Conservation (phyloP, 1,284 basidiomycete species). For the Sphaerobolus stellatus region DNA sequence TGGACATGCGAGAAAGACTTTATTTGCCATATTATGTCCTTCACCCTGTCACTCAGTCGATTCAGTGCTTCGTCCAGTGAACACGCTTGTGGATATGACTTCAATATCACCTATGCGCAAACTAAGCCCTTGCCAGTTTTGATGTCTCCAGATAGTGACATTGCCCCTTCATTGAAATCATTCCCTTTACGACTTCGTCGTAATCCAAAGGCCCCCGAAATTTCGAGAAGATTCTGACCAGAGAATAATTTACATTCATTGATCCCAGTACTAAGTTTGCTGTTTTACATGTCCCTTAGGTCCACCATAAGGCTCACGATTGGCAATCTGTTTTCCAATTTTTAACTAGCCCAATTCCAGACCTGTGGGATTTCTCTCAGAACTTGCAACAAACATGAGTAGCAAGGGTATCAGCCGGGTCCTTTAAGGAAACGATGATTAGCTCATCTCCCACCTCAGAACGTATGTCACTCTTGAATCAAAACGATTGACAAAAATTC, state of each 20-base stretch:
- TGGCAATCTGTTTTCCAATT: background rate
- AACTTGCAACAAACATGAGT: conserved; percentile 61
- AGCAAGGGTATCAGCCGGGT: conserved; percentile 49
- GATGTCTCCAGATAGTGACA: too few species aligned
- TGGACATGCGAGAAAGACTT: too few species aligned
- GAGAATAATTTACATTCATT: background rate
- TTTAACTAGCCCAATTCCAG: too few species aligned
- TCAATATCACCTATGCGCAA: conserved; percentile 21
- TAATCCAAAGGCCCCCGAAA: too few species aligned
- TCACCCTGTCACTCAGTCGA: too few species aligned
- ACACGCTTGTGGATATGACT: conserved; percentile 17
- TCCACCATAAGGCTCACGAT: background rate
- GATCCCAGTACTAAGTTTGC: background rate
- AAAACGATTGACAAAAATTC: background rate
- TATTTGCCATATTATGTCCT: too few species aligned
- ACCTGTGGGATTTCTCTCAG: conserved; percentile 62
- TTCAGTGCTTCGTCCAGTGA: conserved; percentile 12
- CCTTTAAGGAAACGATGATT: conserved; percentile 67
- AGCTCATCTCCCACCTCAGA: conserved; percentile 59
- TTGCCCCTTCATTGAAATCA: too few species aligned
- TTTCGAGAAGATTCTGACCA: background rate
- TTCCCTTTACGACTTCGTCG: too few species aligned
- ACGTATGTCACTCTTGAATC: conserved; percentile 36
- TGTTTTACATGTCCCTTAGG: background rate
- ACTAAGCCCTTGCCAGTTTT: conserved; percentile 10